phyloP scores from a whole-genome alignment of 352 stramenopile species.

The Aphanomyces stellatus region DNA sequence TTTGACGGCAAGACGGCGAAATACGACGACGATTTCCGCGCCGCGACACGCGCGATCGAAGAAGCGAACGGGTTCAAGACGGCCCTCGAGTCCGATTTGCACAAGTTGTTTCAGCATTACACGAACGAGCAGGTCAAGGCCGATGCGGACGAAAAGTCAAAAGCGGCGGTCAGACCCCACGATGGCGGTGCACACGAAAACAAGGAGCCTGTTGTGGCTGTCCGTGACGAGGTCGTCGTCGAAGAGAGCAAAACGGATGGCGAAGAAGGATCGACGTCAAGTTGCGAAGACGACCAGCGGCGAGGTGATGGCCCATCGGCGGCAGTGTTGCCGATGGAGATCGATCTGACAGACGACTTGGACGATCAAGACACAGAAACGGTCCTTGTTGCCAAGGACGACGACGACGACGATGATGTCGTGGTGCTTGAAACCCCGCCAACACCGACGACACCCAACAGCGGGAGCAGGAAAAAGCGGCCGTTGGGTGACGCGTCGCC shows the following conservation, averaged over 20 bases:
- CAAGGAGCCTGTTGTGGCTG: too few species aligned
- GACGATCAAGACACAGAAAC: not conserved
- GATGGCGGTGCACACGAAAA: not conserved
- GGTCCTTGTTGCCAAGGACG: too few species aligned
- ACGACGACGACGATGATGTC: not conserved
- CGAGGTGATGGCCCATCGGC: too few species aligned
- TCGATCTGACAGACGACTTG: not conserved
- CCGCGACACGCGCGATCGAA: constrained; percentile 42
- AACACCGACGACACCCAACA: too few species aligned
- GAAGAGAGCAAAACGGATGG: not conserved
- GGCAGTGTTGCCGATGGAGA: not conserved
- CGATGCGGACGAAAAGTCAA: not conserved
- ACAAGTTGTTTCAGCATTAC: constrained; percentile 5
- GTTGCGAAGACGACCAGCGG: not conserved
- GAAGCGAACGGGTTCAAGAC: constrained; percentile 23
- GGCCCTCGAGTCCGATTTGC: not conserved
- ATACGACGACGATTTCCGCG: constrained; percentile 35
- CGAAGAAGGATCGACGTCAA: not conserved
- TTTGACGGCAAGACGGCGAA: constrained; percentile 46
- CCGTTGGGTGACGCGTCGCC: too few species aligned
- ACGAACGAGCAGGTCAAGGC: not conserved
- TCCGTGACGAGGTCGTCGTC: too few species aligned
- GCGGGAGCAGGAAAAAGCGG: too few species aligned
- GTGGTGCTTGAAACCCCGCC: not conserved
- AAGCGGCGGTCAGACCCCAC: not conserved